A percentile compares a stretch with the other conserved stretches of the same genome.
phyloP scores from a whole-genome alignment of 305 asterid species.

The Stenogyne calaminthoides region DNA sequence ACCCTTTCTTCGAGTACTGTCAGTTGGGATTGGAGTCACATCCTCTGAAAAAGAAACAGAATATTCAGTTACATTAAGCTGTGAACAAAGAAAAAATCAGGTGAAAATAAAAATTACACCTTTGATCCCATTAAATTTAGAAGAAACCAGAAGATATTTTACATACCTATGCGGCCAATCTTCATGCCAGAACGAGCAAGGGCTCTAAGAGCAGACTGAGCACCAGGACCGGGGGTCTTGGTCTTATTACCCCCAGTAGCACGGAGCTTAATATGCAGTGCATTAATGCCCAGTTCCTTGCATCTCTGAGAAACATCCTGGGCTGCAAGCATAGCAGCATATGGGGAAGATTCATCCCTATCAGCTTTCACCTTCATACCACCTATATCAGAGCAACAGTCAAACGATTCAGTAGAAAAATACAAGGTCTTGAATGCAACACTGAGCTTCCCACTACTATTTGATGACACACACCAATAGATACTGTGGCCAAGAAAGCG shows the following conservation, averaged over 20 bases:
- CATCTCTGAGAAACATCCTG: constrained; percentile 69
- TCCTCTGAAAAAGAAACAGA: constrained; percentile 51
- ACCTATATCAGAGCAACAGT: constrained; percentile 37
- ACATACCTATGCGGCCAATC: constrained; percentile 70
- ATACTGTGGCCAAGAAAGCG: not conserved
- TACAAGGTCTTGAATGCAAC: not conserved
- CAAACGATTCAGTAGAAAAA: not conserved
- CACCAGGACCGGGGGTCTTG: constrained; percentile 82
- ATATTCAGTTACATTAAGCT: not conserved
- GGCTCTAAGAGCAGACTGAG: constrained; percentile 70
- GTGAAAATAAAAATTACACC: not conserved
- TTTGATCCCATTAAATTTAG: not conserved
- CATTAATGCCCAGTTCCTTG: constrained; percentile 73
- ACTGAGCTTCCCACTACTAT: not conserved
- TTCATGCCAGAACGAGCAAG: constrained; percentile 74
- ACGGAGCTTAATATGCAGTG: constrained; percentile 68
- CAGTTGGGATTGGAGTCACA: constrained; percentile 69
- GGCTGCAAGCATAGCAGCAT: constrained; percentile 94
- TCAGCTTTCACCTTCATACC: constrained; percentile 94
- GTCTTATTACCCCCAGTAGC: constrained; percentile 74
- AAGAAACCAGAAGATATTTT: not conserved
- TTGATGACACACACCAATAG: not conserved
- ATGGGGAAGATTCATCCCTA: constrained; percentile 91
- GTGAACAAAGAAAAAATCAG: not conserved
- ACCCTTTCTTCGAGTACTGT: constrained; percentile 71